Conservation (phyloP, 176 grass and related monocot species). For the Urochloa ruziziensis region DNA sequence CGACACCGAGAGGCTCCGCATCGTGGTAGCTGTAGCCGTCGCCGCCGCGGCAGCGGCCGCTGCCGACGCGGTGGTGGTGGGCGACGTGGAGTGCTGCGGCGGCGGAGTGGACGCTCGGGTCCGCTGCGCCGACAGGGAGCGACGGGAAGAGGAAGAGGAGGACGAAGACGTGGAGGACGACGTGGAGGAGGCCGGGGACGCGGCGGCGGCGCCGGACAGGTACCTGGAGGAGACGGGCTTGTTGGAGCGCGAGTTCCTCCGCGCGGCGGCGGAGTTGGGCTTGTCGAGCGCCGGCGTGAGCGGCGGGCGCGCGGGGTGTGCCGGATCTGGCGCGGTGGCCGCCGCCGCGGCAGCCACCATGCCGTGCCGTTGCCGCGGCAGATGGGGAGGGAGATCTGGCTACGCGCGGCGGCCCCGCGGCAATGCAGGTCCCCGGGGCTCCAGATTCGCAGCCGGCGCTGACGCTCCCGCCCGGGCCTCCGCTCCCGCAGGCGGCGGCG, state of each 20-base stretch:
- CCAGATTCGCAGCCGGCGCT: conserved; percentile 28
- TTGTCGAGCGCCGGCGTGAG: conserved; percentile 60
- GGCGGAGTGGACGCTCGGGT: conserved; percentile 57
- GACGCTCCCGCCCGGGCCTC: not conserved
- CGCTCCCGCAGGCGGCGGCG: not conserved
- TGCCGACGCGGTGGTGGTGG: conserved; percentile 25
- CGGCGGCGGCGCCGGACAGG: conserved; percentile 27
- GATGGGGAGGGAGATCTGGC: conserved; percentile 37
- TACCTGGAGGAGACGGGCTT: conserved; percentile 63
- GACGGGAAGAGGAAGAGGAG: conserved; percentile 52
- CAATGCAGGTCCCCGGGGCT: conserved; percentile 44
- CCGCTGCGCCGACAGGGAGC: conserved; percentile 63
- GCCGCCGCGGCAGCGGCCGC: not conserved
- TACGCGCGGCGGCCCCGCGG: conserved; percentile 25
- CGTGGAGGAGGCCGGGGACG: conserved; percentile 48
- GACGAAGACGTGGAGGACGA: conserved; percentile 42
- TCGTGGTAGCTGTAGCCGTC: conserved; percentile 58
- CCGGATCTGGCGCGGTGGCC: conserved; percentile 57
- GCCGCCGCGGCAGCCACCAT: conserved; percentile 63
- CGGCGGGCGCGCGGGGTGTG: conserved; percentile 41
- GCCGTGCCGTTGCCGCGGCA: conserved; percentile 41
- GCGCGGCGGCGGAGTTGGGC: conserved; percentile 45
- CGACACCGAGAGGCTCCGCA: conserved; percentile 89
- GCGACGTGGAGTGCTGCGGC: conserved; percentile 48
- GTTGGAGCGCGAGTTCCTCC: conserved; percentile 40